phyloP scores from a whole-genome alignment of 2,329 filamentous ascomycete genomes.

The Aspergillus quadricinctus region DNA sequence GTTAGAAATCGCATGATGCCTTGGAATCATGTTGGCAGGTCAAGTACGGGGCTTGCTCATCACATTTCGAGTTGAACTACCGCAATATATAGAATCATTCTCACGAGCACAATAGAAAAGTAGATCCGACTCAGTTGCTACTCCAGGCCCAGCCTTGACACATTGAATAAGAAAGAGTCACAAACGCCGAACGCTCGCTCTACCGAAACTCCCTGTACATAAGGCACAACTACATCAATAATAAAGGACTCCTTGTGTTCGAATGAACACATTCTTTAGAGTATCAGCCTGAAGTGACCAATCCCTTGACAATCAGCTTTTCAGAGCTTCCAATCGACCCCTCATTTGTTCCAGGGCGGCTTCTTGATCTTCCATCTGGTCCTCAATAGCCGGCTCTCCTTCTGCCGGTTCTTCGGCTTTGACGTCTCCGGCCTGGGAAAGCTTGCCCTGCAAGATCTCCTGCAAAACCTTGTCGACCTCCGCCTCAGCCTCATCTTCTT shows the following conservation, averaged over 20 bases:
- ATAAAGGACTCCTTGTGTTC: background rate
- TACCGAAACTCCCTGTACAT: slow-evolving; percentile 13
- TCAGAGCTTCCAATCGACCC: slow-evolving; percentile 80
- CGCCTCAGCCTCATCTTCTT: slow-evolving; percentile 71
- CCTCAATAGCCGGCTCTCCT: slow-evolving; percentile 52
- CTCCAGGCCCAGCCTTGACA: slow-evolving; percentile 22
- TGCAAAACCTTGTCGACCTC: slow-evolving; percentile 92
- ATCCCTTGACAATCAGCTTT: slow-evolving; percentile 59
- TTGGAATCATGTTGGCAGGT: background rate
- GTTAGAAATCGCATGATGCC: background rate
- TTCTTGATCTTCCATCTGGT: slow-evolving; percentile 82
- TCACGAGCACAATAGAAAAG: background rate
- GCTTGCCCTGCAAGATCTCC: slow-evolving; percentile 80
- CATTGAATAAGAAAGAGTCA: slow-evolving; percentile 9
- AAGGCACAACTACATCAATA: slow-evolving; percentile 1
- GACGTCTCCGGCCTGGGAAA: slow-evolving; percentile 61
- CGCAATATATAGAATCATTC: background rate
- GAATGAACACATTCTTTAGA: background rate
- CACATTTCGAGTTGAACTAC: background rate
- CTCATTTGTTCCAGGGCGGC: slow-evolving; percentile 93
- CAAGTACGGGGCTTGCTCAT: background rate
- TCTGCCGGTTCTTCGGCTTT: slow-evolving; percentile 52
- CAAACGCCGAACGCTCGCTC: slow-evolving; percentile 9
- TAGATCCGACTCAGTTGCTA: background rate
- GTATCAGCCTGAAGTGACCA: background rate